Percentiles rank a stretch among this genome's conserved stretches.
Conservation (phyloP, 345 rosid genomes). For the Eucalyptus cloeziana region DNA sequence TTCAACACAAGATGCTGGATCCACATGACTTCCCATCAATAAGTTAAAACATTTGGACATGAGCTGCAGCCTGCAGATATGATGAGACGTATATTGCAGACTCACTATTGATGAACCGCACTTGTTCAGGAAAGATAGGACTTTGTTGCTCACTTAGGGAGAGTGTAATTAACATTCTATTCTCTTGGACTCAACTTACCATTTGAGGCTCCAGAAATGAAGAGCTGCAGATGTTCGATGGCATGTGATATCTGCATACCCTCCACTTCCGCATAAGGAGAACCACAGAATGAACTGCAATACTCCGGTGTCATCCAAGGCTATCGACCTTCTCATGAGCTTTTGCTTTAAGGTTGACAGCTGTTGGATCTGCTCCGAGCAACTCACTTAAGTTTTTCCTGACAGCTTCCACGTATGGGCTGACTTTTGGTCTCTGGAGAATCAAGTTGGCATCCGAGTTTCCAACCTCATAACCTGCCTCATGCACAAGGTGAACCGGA, state of each 20-base stretch:
- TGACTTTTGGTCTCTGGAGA: constrained; percentile 84
- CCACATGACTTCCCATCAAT: neutral
- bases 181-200: neutral
- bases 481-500: constrained; percentile 58
- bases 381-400: constrained; percentile 50
- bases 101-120: neutral
- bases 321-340: constrained; percentile 93
- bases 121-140: neutral
- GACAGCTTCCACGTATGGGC: constrained; percentile 80
- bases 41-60: neutral
- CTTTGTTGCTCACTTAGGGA: neutral
- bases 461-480: constrained; percentile 84
- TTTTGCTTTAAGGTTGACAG: constrained; percentile 78
- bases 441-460: constrained; percentile 93
- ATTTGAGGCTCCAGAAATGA: neutral
- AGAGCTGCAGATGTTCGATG: neutral
- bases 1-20: neutral
- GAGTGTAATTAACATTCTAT: neutral
- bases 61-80: neutral
- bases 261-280: constrained; percentile 70
- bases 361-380: constrained; percentile 73
- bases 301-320: constrained; percentile 87
- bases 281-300: constrained; percentile 88
- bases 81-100: neutral
- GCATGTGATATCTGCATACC: neutral